phyloP scores from a whole-genome alignment of 805 yeast species.

The Kazachstania taianensis region DNA sequence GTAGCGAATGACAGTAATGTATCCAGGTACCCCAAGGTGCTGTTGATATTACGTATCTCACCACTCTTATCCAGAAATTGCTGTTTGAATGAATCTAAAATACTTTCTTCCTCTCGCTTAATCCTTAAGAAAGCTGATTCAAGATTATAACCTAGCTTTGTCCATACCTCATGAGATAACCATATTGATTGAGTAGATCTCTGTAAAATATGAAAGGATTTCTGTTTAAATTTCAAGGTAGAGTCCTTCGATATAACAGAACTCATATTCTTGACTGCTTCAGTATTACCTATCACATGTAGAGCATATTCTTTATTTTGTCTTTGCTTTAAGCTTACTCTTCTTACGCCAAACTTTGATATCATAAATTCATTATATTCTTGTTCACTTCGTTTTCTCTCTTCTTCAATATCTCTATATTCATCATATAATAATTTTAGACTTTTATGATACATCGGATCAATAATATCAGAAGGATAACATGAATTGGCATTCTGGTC shows the following conservation, averaged over 20 bases:
- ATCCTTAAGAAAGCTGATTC: conserved; percentile 40
- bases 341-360: conserved; percentile 20
- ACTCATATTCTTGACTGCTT: conserved; percentile 14
- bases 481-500: neutral
- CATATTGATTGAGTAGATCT: conserved; percentile 37
- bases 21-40: conserved; percentile 57
- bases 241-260: conserved; percentile 10
- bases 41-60: conserved; percentile 41
- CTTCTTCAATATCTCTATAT: conserved; percentile 20
- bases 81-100: conserved; percentile 40
- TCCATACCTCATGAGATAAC: conserved; percentile 42
- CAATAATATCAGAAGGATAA: conserved; percentile 30
- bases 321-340: conserved; percentile 32
- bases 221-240: conserved; percentile 3
- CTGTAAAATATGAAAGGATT: conserved; percentile 25
- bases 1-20: conserved; percentile 61
- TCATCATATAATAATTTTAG: conserved; percentile 30
- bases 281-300: conserved; percentile 35
- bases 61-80: conserved; percentile 37
- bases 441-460: conserved; percentile 25
- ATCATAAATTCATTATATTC: conserved; percentile 26
- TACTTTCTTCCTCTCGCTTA: conserved; percentile 41
- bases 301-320: conserved; percentile 39
- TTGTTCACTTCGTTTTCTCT: conserved; percentile 23
- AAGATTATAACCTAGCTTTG: conserved; percentile 39